phyloP scores from a whole-genome alignment of 2,329 filamentous ascomycete species.

The Epichloe glyceriae region DNA sequence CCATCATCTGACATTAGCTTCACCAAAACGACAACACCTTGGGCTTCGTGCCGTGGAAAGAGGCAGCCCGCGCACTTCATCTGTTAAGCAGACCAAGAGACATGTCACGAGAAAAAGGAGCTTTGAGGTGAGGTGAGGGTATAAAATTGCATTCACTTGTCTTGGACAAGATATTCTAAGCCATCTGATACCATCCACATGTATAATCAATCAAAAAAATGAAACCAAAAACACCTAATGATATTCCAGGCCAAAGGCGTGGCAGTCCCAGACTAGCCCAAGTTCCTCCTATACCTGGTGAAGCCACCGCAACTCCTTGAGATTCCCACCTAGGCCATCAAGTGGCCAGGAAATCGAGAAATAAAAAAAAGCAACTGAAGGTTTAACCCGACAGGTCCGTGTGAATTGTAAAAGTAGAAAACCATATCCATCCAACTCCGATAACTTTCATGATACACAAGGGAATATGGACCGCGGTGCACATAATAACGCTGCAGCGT shows the following conservation, averaged over 20 bases:
- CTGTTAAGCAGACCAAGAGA: background rate
- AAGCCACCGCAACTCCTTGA: slow-evolving; percentile 3
- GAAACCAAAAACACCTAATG: slow-evolving; percentile 2
- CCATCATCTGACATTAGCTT: background rate
- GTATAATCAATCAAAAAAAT: background rate
- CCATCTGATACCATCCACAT: background rate
- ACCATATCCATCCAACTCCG: background rate
- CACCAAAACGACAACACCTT: too few species aligned
- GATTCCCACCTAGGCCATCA: background rate
- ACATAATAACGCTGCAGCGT: slow-evolving; percentile 3
- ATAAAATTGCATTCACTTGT: background rate
- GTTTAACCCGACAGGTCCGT: background rate
- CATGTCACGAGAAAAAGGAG: background rate
- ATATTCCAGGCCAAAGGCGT: background rate
- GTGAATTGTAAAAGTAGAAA: background rate
- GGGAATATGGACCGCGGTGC: background rate
- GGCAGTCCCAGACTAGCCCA: slow-evolving; percentile 3
- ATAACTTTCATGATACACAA: background rate
- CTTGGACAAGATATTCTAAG: background rate
- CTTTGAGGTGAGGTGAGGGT: background rate
- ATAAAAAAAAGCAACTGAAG: background rate
- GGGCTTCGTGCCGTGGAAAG: background rate
- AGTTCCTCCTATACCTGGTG: background rate
- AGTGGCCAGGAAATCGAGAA: background rate
- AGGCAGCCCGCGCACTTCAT: background rate